Conservation (phyloP, 495 filamentous ascomycete genomes). For the Neurospora pannonica region DNA sequence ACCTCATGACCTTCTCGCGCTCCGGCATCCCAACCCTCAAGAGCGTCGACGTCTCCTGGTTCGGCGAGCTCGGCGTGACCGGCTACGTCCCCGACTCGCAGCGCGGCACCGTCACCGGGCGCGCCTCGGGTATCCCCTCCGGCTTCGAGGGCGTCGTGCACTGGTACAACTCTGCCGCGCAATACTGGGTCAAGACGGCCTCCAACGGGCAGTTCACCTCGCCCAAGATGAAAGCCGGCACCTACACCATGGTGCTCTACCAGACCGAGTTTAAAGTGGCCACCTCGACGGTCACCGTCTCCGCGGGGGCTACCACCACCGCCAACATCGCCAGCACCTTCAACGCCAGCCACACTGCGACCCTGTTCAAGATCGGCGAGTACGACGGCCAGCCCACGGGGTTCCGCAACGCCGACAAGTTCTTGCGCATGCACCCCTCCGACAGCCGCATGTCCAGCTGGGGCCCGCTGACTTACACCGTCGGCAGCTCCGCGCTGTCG, state of each 20-base stretch:
- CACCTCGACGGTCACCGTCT: constrained; percentile 42
- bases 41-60: constrained; percentile 48
- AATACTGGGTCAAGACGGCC: constrained; percentile 53
- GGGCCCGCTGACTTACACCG: constrained; percentile 49
- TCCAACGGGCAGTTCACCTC: constrained; percentile 49
- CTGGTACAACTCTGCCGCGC: constrained; percentile 53
- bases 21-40: constrained; percentile 43
- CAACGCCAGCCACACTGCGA: constrained; percentile 27
- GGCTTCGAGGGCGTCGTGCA: constrained; percentile 49
- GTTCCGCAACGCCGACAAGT: constrained; percentile 56
- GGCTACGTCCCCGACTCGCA: constrained; percentile 46
- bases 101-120: constrained; percentile 52
- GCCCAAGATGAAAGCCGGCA: constrained; percentile 57
- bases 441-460: constrained; percentile 53
- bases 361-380: constrained; percentile 54
- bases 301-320: constrained; percentile 41
- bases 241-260: constrained; percentile 59
- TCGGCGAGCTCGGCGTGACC: constrained; percentile 43
- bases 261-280: constrained; percentile 53
- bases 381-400: constrained; percentile 56
- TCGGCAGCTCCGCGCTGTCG: constrained; percentile 38
- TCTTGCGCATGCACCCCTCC: constrained; percentile 57
- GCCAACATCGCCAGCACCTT: constrained; percentile 44
- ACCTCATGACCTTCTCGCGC: constrained; percentile 51
- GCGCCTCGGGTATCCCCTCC: constrained; percentile 39